Percentiles rank a stretch among this genome's conserved stretches.
Conservation (phyloP, 225 moss, liverwort and hornwort genomes). For the Pseudoscleropodium purum region DNA sequence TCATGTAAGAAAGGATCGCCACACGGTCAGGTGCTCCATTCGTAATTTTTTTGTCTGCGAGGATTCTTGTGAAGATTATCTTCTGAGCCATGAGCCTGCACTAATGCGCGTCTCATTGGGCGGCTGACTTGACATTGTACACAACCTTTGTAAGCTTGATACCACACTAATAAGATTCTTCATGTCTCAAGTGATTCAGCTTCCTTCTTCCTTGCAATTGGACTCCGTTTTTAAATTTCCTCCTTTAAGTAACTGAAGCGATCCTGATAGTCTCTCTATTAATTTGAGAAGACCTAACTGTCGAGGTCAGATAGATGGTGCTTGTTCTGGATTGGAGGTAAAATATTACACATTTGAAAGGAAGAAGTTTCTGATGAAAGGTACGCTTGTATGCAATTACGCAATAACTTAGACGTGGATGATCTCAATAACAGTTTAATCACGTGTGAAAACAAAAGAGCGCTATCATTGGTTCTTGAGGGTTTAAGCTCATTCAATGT, state of each 20-base stretch:
- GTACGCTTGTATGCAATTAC: too few species aligned
- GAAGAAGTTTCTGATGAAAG: neutral
- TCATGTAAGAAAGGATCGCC: neutral
- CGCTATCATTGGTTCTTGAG: neutral
- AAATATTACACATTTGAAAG: too few species aligned
- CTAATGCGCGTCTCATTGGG: slow-evolving; percentile 17
- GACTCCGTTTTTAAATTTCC: too few species aligned
- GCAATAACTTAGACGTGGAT: too few species aligned
- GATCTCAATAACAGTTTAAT: neutral
- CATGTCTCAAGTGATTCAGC: neutral
- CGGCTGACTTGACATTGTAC: slow-evolving; percentile 26
- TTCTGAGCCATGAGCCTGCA: slow-evolving; percentile 35
- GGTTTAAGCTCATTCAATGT: neutral
- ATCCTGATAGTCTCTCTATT: neutral
- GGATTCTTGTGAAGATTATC: slow-evolving; percentile 20
- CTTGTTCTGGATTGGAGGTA: neutral
- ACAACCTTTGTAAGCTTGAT: slow-evolving; percentile 14
- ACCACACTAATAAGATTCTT: neutral
- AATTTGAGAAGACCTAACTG: neutral
- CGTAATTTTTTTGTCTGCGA: neutral
- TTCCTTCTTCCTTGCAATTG: neutral
- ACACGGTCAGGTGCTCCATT: neutral
- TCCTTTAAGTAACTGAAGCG: neutral
- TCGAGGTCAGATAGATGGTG: neutral
- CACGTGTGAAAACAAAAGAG: too few species aligned